Base-by-base conservation (phyloP, 2,329 filamentous ascomycete species). In the Epichloe amarillans region DNA sequence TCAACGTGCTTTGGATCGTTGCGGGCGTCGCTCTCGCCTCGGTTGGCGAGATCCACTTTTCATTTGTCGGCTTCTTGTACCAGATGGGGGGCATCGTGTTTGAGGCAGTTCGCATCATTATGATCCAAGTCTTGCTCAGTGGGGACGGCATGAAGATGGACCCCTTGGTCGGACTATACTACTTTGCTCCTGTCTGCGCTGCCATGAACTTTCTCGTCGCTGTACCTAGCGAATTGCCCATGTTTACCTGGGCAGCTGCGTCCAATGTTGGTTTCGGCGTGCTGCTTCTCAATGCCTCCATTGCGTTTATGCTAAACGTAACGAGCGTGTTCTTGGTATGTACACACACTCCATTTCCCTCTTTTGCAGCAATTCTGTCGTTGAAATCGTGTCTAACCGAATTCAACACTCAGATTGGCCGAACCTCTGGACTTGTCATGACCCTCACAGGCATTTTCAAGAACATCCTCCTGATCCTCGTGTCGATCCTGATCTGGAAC, bases 391-490 rank as follows among this genome's bases (percentile, higher is more conserved):
- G n/a, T 17, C 8, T 43, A 14, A 37, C 53, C 61, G 54, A 58
- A 45, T 26, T 44, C 41, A 3, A 6, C 23, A 39, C 17, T 26
- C 49, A 91, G 86, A 94, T 94, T 61, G 87, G 88, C 64, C 89
- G 87, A 70, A 94, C 88, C 7, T 94, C 88, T 2, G 86, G 85
- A 51, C 79, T 94, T 48, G 86, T 90, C 60, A 84, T 94, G 70
- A 89, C 87, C 36, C 79, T 94, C 23, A 89, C 83, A 53, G 87
- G 88, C 65, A 88, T 94, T 56, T 79, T 93, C 61, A 94, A 94
- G 70, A 87, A 89, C 66, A 90, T 94, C 54, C 79, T 94, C 52
- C 81, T 94, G 50, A 86, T 94, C 56, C 72, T 77, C 54, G 76
- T 81, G 52, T 88, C 85, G 49, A 84, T 93, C 68, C 66, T 87